These are phyloP conservation scores for Ceratocystis papillata DNA, from an alignment of 2,329 filamentous ascomycete species.

Conservation along the genomic window DNA sequence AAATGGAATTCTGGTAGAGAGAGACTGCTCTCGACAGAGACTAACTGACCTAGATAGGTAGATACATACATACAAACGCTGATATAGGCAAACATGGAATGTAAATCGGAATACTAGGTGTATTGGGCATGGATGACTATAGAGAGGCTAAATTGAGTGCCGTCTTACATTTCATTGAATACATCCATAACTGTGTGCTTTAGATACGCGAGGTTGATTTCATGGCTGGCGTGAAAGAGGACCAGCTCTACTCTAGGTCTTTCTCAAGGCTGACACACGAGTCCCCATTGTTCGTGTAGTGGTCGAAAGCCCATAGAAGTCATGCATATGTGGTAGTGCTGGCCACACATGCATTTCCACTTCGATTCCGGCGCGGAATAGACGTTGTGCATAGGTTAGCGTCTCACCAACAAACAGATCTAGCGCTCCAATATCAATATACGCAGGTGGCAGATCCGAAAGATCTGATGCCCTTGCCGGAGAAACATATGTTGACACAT, in stretches of 20 bases:
- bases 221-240: too few species aligned
- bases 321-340: constrained; percentile 32
- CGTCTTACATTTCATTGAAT: too few species aligned
- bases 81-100: too few species aligned
- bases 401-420: constrained; percentile 34
- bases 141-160: too few species aligned
- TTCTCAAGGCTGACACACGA: constrained; percentile 16
- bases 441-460: constrained; percentile 31
- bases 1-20: too few species aligned
- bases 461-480: constrained; percentile 28
- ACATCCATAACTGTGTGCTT: too few species aligned
- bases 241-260: background rate
- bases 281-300: constrained; percentile 21
- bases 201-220: too few species aligned
- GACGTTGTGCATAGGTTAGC: constrained; percentile 29
- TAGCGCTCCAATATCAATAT: constrained; percentile 34
- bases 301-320: constrained; percentile 20
- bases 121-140: too few species aligned
- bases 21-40: too few species aligned
- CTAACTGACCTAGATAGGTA: too few species aligned
- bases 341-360: constrained; percentile 36
- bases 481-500: constrained; percentile 26
- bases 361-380: constrained; percentile 31
- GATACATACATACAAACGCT: too few species aligned
- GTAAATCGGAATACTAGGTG: too few species aligned